A percentile compares a stretch with the other conserved stretches of the same genome.
These are phyloP conservation scores for Cryptococcus sp. DNA, from an alignment of 1,284 basidiomycete species.

Conservation along the genomic window DNA sequence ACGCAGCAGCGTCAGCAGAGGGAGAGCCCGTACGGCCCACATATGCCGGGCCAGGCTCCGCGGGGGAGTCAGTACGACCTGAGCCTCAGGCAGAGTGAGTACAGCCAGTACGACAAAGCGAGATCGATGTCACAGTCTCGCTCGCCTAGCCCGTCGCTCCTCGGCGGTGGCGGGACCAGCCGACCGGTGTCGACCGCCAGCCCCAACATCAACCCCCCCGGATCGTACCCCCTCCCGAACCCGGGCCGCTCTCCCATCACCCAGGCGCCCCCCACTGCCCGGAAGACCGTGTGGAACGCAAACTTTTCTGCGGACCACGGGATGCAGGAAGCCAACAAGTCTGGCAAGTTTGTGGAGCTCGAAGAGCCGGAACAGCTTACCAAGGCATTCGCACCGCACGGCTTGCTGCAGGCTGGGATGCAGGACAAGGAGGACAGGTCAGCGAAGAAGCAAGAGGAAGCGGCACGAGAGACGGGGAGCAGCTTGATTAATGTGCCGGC, in stretches of 20 bases:
- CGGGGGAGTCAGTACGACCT: background rate
- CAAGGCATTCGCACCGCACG: constrained; percentile 90
- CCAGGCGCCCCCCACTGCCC: constrained; percentile 51
- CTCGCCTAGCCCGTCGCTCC: background rate
- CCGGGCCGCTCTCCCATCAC: constrained; percentile 9
- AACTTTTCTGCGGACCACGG: constrained; percentile 67
- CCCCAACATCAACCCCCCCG: constrained; percentile 8
- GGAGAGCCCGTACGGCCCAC: background rate
- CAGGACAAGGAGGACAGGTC: constrained; percentile 94
- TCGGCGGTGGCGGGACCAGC: too few relatives aligned
- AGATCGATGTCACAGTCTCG: constrained; percentile 12
- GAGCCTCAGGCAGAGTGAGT: background rate
- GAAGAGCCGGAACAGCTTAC: constrained; percentile 74
- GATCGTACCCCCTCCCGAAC: background rate
- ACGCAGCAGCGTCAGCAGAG: background rate
- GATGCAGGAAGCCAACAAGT: constrained; percentile 42
- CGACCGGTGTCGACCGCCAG: background rate
- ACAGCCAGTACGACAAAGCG: background rate
- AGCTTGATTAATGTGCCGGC: constrained; percentile 89
- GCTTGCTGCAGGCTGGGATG: constrained; percentile 87
- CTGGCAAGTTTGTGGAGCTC: constrained; percentile 67
- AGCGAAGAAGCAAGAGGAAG: constrained; percentile 88
- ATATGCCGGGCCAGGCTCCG: background rate
- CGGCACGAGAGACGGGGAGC: constrained; percentile 82
- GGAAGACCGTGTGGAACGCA: constrained; percentile 68